Percentiles rank a stretch among this genome's conserved stretches.
Evolutionary conservation across 176 grass and related monocot species (phyloP).

Genomic region (Aechmea fasciata): DNA sequence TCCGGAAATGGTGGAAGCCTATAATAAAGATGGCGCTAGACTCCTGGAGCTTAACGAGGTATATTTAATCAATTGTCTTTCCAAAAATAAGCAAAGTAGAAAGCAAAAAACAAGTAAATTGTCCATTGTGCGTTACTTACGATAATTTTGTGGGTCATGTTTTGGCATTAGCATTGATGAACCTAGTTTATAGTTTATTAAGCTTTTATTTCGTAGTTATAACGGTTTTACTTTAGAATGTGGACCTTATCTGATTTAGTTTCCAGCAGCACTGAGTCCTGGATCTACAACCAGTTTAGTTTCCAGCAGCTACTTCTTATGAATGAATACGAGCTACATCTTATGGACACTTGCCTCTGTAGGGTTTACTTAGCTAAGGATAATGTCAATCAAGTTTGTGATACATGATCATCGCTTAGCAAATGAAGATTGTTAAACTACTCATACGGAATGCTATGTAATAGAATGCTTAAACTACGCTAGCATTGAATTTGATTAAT

Average conservation of each 20-base stretch:
- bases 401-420: neutral
- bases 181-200: neutral
- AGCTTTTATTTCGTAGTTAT: neutral
- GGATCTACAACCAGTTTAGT: too few relatives aligned
- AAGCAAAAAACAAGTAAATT: too few relatives aligned
- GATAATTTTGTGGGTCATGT: too few relatives aligned
- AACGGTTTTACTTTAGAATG: neutral
- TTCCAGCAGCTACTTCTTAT: too few relatives aligned
- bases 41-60: conserved; percentile 93
- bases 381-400: neutral
- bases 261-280: too few relatives aligned
- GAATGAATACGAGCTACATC: too few relatives aligned
- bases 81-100: too few relatives aligned
- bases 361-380: neutral
- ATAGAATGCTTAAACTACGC: neutral
- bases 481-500: neutral
- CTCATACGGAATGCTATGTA: neutral
- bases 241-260: too few relatives aligned
- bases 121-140: too few relatives aligned
- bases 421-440: neutral
- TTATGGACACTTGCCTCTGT: too few relatives aligned
- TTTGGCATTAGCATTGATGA: too few relatives aligned
- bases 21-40: conserved; percentile 82
- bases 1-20: conserved; percentile 53
- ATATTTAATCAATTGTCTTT: neutral